A percentile compares a stretch with the other conserved stretches of the same genome.
Conservation (phyloP, 768 basidiomycete species). For the Mycena olivaceomarginata region DNA sequence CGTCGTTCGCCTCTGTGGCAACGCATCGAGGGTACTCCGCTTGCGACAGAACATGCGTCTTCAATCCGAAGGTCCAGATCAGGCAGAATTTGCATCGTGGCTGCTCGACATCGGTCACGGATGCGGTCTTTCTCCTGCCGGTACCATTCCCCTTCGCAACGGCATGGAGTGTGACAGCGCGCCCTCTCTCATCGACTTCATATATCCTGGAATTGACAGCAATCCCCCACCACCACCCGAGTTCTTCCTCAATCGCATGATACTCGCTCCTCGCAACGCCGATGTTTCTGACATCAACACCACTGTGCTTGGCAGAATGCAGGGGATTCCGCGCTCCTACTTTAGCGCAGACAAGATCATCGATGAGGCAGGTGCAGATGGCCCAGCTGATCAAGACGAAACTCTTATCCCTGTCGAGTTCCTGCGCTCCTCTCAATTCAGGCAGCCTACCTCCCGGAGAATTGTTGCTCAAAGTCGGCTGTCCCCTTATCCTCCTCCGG, state of each 20-base stretch:
- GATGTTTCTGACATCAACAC: too few relatives aligned
- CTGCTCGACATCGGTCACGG: conserved; percentile 62
- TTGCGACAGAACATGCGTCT: conserved; percentile 66
- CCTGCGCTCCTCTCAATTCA: conserved; percentile 4
- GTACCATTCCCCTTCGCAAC: conserved; percentile 39
- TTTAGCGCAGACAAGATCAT: too few relatives aligned
- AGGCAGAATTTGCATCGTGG: conserved; percentile 44
- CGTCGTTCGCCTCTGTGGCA: conserved; percentile 62
- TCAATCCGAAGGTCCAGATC: conserved; percentile 33
- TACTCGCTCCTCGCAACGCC: too few relatives aligned
- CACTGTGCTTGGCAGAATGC: too few relatives aligned
- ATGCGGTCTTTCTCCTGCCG: conserved; percentile 39
- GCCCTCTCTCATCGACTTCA: conserved; percentile 48
- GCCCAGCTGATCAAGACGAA: not conserved
- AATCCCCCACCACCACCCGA: too few relatives aligned
- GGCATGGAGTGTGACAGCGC: conserved; percentile 50
- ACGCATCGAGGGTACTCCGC: conserved; percentile 52
- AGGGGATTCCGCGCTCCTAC: too few relatives aligned
- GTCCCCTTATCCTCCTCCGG: conserved; percentile 22
- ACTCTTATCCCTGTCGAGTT: conserved; percentile 16
- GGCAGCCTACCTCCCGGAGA: conserved; percentile 19
- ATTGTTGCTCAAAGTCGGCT: conserved; percentile 17
- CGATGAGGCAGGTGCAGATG: not conserved
- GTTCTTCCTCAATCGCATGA: too few relatives aligned
- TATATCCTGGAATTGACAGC: conserved; percentile 49